A percentile compares a stretch with the other conserved stretches of the same genome.
Conservation (phyloP, 2,329 filamentous ascomycete genomes). For the Phialemoniopsis sp. region DNA sequence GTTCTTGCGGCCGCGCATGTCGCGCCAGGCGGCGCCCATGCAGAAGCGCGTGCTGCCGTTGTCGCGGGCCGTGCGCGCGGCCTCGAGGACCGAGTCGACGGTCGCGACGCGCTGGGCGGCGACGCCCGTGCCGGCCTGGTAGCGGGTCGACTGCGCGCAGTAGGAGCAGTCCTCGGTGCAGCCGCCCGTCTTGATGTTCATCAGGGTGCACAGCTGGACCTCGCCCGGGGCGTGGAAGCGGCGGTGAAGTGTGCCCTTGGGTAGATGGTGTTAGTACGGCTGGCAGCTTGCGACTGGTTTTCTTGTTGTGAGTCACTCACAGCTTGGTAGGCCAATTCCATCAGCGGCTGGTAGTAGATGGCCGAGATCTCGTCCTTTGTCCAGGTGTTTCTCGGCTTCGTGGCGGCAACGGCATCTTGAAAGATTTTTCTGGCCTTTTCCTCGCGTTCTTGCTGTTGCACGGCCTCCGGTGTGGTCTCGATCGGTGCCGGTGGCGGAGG, state of each 20-base stretch:
- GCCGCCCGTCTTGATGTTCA: conserved; percentile 95
- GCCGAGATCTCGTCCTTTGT: conserved; percentile 75
- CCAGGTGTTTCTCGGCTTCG: conserved; percentile 67
- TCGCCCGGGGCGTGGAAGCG: conserved; percentile 80
- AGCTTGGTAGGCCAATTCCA: conserved; percentile 72
- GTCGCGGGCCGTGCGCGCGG: conserved; percentile 71
- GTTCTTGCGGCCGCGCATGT: conserved; percentile 88
- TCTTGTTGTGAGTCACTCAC: conserved; percentile 39
- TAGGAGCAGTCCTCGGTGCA: conserved; percentile 93
- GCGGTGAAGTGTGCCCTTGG: conserved; percentile 70
- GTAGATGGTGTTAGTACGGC: conserved; percentile 7
- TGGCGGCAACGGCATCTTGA: conserved; percentile 54
- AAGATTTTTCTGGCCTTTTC: conserved; percentile 21
- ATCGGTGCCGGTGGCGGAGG: too few species aligned
- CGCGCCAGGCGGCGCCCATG: conserved; percentile 91
- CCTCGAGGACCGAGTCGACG: conserved; percentile 76
- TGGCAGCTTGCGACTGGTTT: too few species aligned
- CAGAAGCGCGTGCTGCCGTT: conserved; percentile 91
- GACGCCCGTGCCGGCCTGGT: conserved; percentile 72
- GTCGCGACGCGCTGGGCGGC: conserved; percentile 75
- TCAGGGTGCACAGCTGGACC: conserved; percentile 88
- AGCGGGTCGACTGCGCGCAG: conserved; percentile 83
- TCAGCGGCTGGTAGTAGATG: conserved; percentile 77
- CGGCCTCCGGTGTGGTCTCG: too few species aligned
- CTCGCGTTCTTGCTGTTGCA: not conserved